Evolutionary conservation across 163 green algal species (phyloP), one percentile per base, ranked within the genome.

Genomic region (Scenedesmus sp.): DNA sequence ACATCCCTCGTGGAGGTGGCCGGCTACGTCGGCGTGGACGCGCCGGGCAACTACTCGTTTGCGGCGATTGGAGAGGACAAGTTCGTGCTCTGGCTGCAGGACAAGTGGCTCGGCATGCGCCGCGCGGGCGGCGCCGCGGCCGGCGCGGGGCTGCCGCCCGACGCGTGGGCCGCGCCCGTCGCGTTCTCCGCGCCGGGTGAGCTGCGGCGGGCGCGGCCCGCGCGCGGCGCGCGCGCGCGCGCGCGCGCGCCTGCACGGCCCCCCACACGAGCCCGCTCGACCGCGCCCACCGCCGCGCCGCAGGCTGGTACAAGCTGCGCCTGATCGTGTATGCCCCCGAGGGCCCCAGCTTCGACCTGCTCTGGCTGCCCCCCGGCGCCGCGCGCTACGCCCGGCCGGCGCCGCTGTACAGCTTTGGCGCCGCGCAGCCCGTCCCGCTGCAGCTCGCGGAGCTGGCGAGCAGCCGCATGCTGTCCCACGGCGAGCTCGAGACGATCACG

Each of bases 41-140:
- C 22, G 7, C 50, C 69, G 20, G 69, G 69, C 10, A 77, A 56
- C 54, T 66, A 77, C 54, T n/a, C 24, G 24, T 5, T 77, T 14
- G 69, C 69, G 22, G 69, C 39, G 3, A 26, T 10, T n/a, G 67
- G 53, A 26, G 47, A 57, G 14, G 69, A 77, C 54, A 39, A 20
- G 11, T 77, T 77, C 24, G n/a, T 77, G 22, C 6, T 77, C 34
- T 77, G 69, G 69, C 50, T 77, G 53, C 31, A 47, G 15, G 69
- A 77, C 54, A 67, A 67, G 54, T 77, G 69, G 69, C 22, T 77
- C 53, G 22, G 13, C 3, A 77, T 77, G 69, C n/a, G 31, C 24
- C 24, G 15, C n/a, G 47, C 29, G 13, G 69, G 69, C 2, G 33
- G 44, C 22, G 53, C 11, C 42, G 69, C 34, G 9, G 5, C 18